Percentiles rank a stretch among this genome's conserved stretches.
phyloP scores from a whole-genome alignment of 208 protist species.

The Leishmania lainsoni region DNA sequence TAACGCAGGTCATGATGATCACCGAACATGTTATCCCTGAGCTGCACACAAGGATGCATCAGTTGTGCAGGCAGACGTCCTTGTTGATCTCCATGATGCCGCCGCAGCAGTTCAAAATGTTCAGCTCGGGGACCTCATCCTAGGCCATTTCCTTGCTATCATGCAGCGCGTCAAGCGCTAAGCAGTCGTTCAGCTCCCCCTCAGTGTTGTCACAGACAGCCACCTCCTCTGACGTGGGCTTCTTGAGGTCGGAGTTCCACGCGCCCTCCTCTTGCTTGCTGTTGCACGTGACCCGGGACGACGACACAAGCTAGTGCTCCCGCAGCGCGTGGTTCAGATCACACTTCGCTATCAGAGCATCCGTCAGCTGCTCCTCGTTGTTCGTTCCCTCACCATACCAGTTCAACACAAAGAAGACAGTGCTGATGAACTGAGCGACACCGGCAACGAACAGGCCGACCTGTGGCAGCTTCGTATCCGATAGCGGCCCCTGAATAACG shows the following conservation, averaged over 20 bases:
- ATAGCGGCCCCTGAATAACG: constrained; percentile 57
- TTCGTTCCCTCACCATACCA: constrained; percentile 74
- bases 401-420: constrained; percentile 66
- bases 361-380: constrained; percentile 48
- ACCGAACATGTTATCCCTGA: constrained; percentile 46
- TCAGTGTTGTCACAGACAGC: constrained; percentile 2
- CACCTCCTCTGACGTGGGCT: not conserved
- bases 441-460: constrained; percentile 62
- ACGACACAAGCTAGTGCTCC: not conserved
- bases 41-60: constrained; percentile 57
- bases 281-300: not conserved
- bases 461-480: constrained; percentile 42
- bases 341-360: constrained; percentile 27
- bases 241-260: constrained; percentile 20
- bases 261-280: not conserved
- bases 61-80: constrained; percentile 56
- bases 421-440: constrained; percentile 53
- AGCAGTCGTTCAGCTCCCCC: constrained; percentile 5
- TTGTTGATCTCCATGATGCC: constrained; percentile 67
- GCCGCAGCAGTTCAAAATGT: constrained; percentile 29
- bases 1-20: constrained; percentile 48
- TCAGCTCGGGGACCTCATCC: constrained; percentile 7
- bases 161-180: constrained; percentile 16
- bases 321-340: constrained; percentile 24
- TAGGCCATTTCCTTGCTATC: constrained; percentile 4